Percentiles rank a stretch among this genome's conserved stretches.
Conservation (phyloP, 2,329 filamentous ascomycete genomes). For the Fusarium tricinctum region DNA sequence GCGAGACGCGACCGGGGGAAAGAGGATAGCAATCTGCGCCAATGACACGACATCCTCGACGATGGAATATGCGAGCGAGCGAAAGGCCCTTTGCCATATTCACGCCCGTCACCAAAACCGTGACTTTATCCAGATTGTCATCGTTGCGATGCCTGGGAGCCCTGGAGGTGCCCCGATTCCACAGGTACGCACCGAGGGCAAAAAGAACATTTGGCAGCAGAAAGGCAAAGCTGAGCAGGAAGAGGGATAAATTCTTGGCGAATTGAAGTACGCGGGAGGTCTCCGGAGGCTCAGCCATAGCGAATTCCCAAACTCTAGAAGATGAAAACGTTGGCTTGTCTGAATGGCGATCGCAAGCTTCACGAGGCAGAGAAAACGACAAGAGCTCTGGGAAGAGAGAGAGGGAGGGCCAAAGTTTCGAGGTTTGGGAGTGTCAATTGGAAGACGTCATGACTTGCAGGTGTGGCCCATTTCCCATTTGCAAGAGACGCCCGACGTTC, state of each 20-base stretch:
- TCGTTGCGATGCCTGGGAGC: background rate
- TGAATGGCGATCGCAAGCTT: slow-evolving; percentile 6
- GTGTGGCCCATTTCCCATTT: background rate
- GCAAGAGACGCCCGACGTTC: background rate
- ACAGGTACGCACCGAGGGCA: slow-evolving; percentile 25
- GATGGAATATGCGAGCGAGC: slow-evolving; percentile 75
- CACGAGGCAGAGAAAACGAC: background rate
- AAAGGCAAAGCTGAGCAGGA: slow-evolving; percentile 32
- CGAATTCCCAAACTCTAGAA: background rate
- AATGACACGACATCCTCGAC: slow-evolving; percentile 76
- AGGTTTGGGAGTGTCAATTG: slow-evolving; percentile 5
- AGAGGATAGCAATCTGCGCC: slow-evolving; percentile 74
- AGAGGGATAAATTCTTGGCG: slow-evolving; percentile 32
- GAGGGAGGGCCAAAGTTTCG: background rate
- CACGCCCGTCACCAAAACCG: slow-evolving; percentile 78
- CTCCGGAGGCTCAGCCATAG: slow-evolving; percentile 1
- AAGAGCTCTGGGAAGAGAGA: background rate
- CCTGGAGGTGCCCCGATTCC: slow-evolving; percentile 2
- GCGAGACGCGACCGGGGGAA: slow-evolving; percentile 71
- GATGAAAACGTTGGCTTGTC: background rate
- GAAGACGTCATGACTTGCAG: slow-evolving; percentile 42
- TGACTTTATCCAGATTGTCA: slow-evolving; percentile 51
- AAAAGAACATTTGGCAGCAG: slow-evolving; percentile 13
- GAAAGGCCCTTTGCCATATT: slow-evolving; percentile 79
- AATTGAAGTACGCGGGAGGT: slow-evolving; percentile 16